Conservation (phyloP, 2,329 filamentous ascomycete species). For the Tolypocladium album region DNA sequence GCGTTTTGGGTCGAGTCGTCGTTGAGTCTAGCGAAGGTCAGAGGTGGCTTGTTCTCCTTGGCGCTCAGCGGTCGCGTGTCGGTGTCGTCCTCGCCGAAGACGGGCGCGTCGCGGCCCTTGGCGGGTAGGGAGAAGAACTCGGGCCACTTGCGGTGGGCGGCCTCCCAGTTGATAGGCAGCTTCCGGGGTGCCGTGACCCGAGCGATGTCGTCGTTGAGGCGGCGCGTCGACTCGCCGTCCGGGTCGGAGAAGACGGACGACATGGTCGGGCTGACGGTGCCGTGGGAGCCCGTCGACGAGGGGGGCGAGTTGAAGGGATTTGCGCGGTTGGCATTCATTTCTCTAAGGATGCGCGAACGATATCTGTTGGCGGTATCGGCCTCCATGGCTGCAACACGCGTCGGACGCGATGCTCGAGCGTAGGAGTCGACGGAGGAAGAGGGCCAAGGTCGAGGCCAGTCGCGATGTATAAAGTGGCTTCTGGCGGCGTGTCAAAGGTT, state of each 20-base stretch:
- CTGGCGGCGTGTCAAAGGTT: background rate
- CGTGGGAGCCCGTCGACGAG: constrained; percentile 46
- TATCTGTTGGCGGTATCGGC: constrained; percentile 28
- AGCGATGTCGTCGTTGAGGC: constrained; percentile 37
- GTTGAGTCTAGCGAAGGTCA: constrained; percentile 18
- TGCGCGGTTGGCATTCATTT: constrained; percentile 40
- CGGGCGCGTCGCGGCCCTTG: constrained; percentile 16
- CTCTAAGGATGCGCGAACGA: constrained; percentile 37
- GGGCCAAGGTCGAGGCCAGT: background rate
- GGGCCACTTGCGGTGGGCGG: constrained; percentile 39
- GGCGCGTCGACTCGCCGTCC: constrained; percentile 43
- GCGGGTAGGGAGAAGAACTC: constrained; percentile 34
- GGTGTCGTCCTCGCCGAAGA: constrained; percentile 18
- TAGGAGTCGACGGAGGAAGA: background rate
- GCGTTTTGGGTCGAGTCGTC: constrained; percentile 32
- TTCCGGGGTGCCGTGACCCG: constrained; percentile 28
- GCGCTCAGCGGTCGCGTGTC: constrained; percentile 24
- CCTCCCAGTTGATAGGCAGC: constrained; percentile 31
- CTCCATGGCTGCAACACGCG: constrained; percentile 25
- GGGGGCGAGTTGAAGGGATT: constrained; percentile 49
- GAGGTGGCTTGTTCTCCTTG: constrained; percentile 36
- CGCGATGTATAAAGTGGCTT: background rate
- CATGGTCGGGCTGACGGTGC: constrained; percentile 42
- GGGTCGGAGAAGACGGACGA: constrained; percentile 42
- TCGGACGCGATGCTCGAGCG: constrained; percentile 1